Evolutionary conservation across 2,329 filamentous ascomycete species (phyloP).

Genomic region (Cyclaneusma minus): DNA sequence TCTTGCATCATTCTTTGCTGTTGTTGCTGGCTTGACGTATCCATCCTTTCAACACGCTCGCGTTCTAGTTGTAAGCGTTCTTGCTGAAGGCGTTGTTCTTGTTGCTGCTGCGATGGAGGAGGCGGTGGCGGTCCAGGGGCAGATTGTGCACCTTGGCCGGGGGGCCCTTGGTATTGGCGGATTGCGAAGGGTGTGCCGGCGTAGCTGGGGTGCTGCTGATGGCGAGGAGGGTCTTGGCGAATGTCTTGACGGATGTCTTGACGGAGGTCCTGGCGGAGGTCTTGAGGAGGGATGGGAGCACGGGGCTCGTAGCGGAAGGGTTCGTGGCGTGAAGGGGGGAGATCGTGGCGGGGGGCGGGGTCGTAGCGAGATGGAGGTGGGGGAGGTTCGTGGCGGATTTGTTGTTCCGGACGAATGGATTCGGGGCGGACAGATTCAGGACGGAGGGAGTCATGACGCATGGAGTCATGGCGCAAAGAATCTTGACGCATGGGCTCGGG

Average conservation of each 20-base stretch:
- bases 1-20: too few relatives aligned
- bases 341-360: too few relatives aligned
- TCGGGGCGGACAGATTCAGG: too few relatives aligned
- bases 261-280: constrained; percentile 8
- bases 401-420: too few relatives aligned
- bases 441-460: constrained; percentile 11
- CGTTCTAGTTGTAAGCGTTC: constrained; percentile 1
- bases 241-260: constrained; percentile 14
- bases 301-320: constrained; percentile 12
- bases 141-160: too few relatives aligned
- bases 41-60: too few relatives aligned
- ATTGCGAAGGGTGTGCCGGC: constrained; percentile 1
- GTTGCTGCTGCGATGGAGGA: constrained; percentile 2
- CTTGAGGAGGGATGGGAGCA: constrained; percentile 13
- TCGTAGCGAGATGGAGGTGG: too few relatives aligned
- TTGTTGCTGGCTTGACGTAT: too few relatives aligned
- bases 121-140: constrained; percentile 1
- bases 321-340: too few relatives aligned
- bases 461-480: constrained; percentile 13
- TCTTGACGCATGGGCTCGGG: constrained; percentile 14
- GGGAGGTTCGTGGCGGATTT: too few relatives aligned
- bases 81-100: constrained; percentile 1
- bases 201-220: constrained; percentile 3
- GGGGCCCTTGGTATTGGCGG: not conserved
- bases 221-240: constrained; percentile 16